Conservation (phyloP, 495 filamentous ascomycete genomes). For the Neurospora terricola region DNA sequence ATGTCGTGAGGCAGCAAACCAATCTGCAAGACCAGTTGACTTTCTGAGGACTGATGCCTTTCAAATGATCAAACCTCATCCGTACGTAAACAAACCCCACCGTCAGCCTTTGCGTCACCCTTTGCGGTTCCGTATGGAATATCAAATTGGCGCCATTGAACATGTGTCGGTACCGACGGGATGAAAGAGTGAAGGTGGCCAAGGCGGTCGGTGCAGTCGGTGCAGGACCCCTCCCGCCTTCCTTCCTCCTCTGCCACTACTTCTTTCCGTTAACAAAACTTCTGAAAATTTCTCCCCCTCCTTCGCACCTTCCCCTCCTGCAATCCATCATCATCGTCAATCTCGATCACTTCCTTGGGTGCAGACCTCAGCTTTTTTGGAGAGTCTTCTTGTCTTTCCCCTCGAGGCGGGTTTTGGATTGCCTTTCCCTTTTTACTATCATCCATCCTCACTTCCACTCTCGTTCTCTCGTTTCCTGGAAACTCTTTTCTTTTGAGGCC, state of each 20-base stretch:
- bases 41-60: background rate
- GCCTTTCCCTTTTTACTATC: background rate
- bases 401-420: background rate
- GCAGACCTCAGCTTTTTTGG: background rate
- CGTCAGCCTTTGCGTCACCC: background rate
- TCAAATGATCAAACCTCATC: conserved; percentile 6
- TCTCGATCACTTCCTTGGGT: background rate
- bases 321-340: background rate
- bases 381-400: background rate
- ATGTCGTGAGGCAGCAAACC: background rate
- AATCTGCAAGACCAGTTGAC: background rate
- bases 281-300: background rate
- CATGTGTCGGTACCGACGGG: background rate
- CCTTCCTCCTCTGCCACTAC: background rate
- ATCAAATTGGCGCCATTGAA: background rate
- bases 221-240: background rate
- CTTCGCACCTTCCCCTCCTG: background rate
- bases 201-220: background rate
- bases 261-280: background rate
- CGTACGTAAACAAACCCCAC: background rate
- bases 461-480: conserved; percentile 7
- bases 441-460: background rate
- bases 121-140: background rate
- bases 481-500: background rate
- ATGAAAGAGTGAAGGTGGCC: background rate